Percentiles rank a stretch among this genome's conserved stretches.
Evolutionary conservation across 2,329 filamentous ascomycete species (phyloP).

Genomic region (Penicillium polonicum): DNA sequence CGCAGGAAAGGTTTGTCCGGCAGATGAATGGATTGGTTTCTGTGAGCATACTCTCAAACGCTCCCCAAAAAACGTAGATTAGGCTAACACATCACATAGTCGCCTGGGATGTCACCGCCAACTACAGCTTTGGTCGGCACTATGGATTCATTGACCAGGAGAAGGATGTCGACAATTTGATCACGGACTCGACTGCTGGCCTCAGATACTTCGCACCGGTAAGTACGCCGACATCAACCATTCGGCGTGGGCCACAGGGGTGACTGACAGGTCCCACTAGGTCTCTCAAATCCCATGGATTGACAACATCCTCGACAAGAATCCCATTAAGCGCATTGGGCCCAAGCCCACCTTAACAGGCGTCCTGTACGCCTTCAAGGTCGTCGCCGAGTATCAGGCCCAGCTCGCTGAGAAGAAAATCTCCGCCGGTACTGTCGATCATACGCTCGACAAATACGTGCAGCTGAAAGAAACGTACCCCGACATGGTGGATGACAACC

Average conservation of each 20-base stretch:
- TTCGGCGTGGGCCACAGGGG: too few species aligned
- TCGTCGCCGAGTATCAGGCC: constrained; percentile 21
- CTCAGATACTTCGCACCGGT: constrained; percentile 29
- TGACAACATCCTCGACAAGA: constrained; percentile 32
- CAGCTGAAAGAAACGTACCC: too few species aligned
- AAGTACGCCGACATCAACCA: neutral
- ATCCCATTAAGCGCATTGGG: constrained; percentile 29
- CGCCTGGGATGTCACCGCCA: constrained; percentile 26
- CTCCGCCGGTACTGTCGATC: constrained; percentile 17
- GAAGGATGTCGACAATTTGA: constrained; percentile 27
- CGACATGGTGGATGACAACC: neutral
- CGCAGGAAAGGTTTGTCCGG: constrained; percentile 17
- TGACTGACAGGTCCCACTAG: neutral
- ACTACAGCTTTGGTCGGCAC: constrained; percentile 24
- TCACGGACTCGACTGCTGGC: constrained; percentile 23
- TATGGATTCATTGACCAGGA: constrained; percentile 28
- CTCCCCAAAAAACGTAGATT: too few species aligned
- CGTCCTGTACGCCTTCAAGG: constrained; percentile 23
- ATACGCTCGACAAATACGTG: constrained; percentile 34
- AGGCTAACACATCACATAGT: constrained; percentile 6
- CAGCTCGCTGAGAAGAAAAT: constrained; percentile 13
- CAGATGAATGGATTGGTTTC: constrained; percentile 24
- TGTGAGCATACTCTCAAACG: constrained; percentile 10
- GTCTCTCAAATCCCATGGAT: constrained; percentile 28
- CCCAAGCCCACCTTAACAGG: constrained; percentile 24